Evolutionary conservation across 192 early-diverging fungal genomes (phyloP), one percentile per base, ranked within the genome.

Genomic region (Coemansia sp.): DNA sequence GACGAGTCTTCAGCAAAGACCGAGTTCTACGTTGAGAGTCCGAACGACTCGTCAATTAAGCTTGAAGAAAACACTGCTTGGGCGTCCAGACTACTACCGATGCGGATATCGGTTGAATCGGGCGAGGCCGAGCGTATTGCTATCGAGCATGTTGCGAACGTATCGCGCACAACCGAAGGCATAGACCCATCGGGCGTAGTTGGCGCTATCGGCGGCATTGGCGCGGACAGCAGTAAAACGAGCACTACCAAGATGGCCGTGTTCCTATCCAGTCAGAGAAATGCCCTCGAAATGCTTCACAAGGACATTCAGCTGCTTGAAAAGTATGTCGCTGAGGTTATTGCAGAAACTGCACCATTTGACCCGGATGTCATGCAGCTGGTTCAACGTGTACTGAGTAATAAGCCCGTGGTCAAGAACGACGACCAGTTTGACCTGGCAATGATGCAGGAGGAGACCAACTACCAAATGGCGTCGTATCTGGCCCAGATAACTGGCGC

Each of bases 121-220:
- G 76, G 76, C 52, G 76, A 79, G 57, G 76, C 76, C 0, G 76
- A 79, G 62, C 76, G 76, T 13, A 57, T 79, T 8, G 76, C 76
- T 5, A 59, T 71, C 2, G 76, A 79, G 53, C 76, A 79, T 42
- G 66, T 79, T 9, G 69, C 61, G 2, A 69, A 66, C 38, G 57
- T 66, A 15, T 58, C 76, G 0, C 41, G 53, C 13, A 45, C 37
- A 0, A 62, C 66, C 10, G 57, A 51, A 2, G 63, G 59, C 4
- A 64, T 67, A 27, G 39, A 63, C 25, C 17, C 14, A 13, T 14
- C 61, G 25, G 46, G 21, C 49, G 24, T 41, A 11, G 55, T 12
- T 22, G 45, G 48, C 4, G 39, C 5, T 9, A 27, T 23, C 45
- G 59, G 34, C 9, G 17, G 23, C 15, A 33, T 27, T 23, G 48